Conservation (phyloP, 345 rosid genomes). For the Melaleuca alternifolia region DNA sequence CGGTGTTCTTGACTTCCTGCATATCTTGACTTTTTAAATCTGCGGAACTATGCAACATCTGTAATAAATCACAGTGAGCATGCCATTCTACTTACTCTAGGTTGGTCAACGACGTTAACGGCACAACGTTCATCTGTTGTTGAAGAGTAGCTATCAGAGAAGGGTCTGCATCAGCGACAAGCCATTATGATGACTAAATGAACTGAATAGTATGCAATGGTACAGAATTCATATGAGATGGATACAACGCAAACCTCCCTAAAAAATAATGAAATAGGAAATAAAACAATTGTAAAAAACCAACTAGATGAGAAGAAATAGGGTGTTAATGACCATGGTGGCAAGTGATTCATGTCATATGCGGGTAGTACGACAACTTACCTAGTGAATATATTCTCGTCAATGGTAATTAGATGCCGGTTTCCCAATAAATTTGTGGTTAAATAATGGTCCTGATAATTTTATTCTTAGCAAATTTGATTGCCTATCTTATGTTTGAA, state of each 20-base stretch:
- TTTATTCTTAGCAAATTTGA: neutral
- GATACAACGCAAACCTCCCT: constrained; percentile 43
- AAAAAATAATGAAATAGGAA: constrained; percentile 12
- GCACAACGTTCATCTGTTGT: constrained; percentile 47
- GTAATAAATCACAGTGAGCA: neutral
- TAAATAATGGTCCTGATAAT: too few species aligned
- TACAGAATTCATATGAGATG: neutral
- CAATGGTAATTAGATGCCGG: neutral
- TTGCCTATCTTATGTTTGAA: neutral
- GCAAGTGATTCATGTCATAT: neutral
- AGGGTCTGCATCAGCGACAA: constrained; percentile 32
- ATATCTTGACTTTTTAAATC: neutral
- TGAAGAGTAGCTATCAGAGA: constrained; percentile 28
- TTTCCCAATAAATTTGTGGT: neutral
- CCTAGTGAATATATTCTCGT: too few species aligned
- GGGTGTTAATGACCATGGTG: neutral
- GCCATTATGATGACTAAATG: neutral
- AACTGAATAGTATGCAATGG: neutral
- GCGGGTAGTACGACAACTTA: too few species aligned
- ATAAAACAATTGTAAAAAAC: neutral
- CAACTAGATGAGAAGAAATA: neutral
- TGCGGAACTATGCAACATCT: neutral
- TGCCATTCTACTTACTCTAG: constrained; percentile 43
- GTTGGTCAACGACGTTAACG: constrained; percentile 66
- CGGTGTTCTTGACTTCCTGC: constrained; percentile 76